Evolutionary conservation across 768 basidiomycete genomes (phyloP).

Genomic region (Boletus subcaerulescens): DNA sequence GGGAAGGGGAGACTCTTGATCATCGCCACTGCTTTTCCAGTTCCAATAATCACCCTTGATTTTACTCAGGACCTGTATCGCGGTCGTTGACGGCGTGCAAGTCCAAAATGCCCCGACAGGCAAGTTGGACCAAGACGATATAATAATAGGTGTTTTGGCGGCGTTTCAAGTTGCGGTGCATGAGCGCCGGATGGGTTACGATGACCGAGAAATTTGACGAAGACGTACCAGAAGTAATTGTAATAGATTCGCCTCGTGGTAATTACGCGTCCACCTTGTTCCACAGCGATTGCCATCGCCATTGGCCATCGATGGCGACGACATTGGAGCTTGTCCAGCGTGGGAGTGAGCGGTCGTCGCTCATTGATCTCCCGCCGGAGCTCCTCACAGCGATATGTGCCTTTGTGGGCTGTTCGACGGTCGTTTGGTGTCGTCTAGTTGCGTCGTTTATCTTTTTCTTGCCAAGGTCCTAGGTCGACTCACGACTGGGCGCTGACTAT

Average conservation of each 20-base stretch:
- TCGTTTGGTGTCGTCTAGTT: conserved; percentile 13
- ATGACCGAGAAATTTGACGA: too few species aligned
- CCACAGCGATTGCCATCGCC: not conserved
- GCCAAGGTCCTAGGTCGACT: not conserved
- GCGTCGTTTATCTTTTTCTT: not conserved
- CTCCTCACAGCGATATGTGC: conserved; percentile 11
- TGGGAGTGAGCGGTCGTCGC: not conserved
- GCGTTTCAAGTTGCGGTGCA: too few species aligned
- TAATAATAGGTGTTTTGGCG: too few species aligned
- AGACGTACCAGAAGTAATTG: too few species aligned
- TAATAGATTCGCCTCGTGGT: not conserved
- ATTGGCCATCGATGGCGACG: not conserved
- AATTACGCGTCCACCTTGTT: not conserved
- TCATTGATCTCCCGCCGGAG: conserved; percentile 17
- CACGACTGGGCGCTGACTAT: not conserved
- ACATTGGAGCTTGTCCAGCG: not conserved
- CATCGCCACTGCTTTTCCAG: too few species aligned
- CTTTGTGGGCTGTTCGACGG: conserved; percentile 6
- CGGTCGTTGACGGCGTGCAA: too few species aligned
- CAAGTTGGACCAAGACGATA: too few species aligned
- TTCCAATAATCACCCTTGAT: too few species aligned
- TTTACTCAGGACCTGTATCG: too few species aligned
- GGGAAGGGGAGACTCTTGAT: too few species aligned
- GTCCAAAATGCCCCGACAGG: too few species aligned
- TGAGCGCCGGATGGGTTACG: too few species aligned